phyloP scores from a whole-genome alignment of 1,284 basidiomycete genomes.

The Xerocomus amazonicus region DNA sequence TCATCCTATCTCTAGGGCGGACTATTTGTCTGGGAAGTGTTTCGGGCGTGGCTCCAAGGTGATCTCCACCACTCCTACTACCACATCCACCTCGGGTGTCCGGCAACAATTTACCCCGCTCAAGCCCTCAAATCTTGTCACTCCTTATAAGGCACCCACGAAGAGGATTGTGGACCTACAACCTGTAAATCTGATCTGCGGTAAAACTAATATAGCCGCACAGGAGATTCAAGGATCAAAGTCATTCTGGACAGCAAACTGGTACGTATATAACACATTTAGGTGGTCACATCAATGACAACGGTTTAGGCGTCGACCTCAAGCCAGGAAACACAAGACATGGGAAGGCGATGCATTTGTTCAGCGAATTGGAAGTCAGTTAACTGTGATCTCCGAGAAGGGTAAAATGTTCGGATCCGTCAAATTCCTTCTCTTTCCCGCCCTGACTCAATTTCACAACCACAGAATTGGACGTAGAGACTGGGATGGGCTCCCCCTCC shows the following conservation, averaged over 20 bases:
- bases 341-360: slow-evolving; percentile 83
- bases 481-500: slow-evolving; percentile 58
- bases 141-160: slow-evolving; percentile 28
- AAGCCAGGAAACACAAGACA: slow-evolving; percentile 79
- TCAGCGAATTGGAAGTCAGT: slow-evolving; percentile 44
- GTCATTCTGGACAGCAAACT: slow-evolving; percentile 66
- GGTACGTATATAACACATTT: slow-evolving; percentile 39
- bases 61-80: slow-evolving; percentile 17
- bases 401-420: slow-evolving; percentile 54
- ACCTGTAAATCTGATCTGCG: slow-evolving; percentile 38
- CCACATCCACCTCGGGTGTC: slow-evolving; percentile 14
- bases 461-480: slow-evolving; percentile 59
- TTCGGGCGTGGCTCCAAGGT: slow-evolving; percentile 44
- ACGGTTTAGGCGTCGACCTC: slow-evolving; percentile 64
- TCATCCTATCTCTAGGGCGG: slow-evolving; percentile 47
- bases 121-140: slow-evolving; percentile 33
- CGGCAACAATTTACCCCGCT: slow-evolving; percentile 47
- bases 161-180: slow-evolving; percentile 39
- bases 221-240: slow-evolving; percentile 15
- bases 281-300: slow-evolving; percentile 6
- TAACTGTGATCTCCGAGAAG: slow-evolving; percentile 64
- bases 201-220: slow-evolving; percentile 9
- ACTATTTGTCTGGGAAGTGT: slow-evolving; percentile 63
- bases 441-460: slow-evolving; percentile 10
- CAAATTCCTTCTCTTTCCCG: slow-evolving; percentile 3